Base-by-base conservation (phyloP, 1,284 basidiomycete species). In the Ustilago sp. region DNA sequence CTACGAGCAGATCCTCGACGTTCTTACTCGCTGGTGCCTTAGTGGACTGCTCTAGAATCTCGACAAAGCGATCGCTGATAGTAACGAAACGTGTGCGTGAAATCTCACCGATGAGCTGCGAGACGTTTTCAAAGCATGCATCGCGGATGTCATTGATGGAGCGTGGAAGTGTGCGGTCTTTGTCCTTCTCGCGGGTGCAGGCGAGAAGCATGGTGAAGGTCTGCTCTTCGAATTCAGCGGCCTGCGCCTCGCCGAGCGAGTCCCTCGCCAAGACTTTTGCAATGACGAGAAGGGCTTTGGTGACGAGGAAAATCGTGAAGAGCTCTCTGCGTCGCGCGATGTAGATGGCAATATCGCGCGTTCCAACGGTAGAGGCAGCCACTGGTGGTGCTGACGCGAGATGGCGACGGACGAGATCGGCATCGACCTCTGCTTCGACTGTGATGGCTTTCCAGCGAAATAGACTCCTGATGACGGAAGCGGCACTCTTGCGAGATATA, bases 401-500 rank as follows among this genome's bases (percentile, higher is more conserved):
- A 32, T 69, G 73, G 17, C 80, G 70, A 34, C 76, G 80, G 23
- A 74, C 63, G 15, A 67, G 59, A 36, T 65, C 57, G 28, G 72
- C 61, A 23, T 71, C 58, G 39, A 68, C 56, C 38, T 68, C 63
- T 53, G 70, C 59, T 3, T 79, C 77, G 32, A 78, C 36, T 8
- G 74, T 65, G 55, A 72, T 66, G 17, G 60, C 89, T 67, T 93
- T 90, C 95, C 95, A 98, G 23, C 92, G 91, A 88, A 92, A 92
- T 59, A 97, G 90, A 6, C 93, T 92, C 72, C 95, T 93, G 38
- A 96, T 89, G 6, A 98, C 94, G 43, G 91, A 90, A 78, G 94
- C 93, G 2, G 93, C 89, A 68, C 94, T 91, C 62, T 93, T 93
- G 68, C 92, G 91, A 2, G 93, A 93, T 63, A 96, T 92, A 82